phyloP scores from a whole-genome alignment of 179 eudicot genomes.

The Patellifolia procumbens region DNA sequence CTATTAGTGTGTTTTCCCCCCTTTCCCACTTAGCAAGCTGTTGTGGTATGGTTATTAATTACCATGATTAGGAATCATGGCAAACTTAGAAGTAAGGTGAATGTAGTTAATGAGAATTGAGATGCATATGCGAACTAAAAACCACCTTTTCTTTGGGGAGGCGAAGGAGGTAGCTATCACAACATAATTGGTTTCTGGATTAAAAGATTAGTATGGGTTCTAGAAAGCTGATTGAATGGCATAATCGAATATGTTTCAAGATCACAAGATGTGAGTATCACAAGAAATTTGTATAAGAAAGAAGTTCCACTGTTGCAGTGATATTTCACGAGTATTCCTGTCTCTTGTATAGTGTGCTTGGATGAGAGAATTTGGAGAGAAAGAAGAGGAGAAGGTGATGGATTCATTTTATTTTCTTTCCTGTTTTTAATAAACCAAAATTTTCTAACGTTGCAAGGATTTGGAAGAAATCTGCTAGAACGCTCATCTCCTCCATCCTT shows the following conservation, averaged over 20 bases:
- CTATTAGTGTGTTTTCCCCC: not conserved
- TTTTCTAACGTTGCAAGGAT: too few relatives aligned
- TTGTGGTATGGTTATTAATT: not conserved
- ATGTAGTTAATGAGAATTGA: not conserved
- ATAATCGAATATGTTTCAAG: not conserved
- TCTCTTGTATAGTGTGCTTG: too few relatives aligned
- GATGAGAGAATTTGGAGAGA: too few relatives aligned
- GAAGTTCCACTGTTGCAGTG: not conserved
- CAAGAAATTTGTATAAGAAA: not conserved
- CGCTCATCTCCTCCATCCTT: too few relatives aligned
- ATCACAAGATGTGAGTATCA: not conserved
- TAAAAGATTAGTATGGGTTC: not conserved
- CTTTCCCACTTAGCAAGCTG: not conserved
- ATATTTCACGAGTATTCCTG: not conserved
- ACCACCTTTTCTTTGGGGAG: not conserved
- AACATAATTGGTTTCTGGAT: not conserved
- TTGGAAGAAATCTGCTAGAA: too few relatives aligned
- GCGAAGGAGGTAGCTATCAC: not conserved
- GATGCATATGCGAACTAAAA: not conserved
- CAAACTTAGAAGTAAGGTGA: not conserved
- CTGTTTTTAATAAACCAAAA: too few relatives aligned
- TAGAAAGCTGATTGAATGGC: not conserved
- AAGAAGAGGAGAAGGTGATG: too few relatives aligned
- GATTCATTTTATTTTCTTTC: too few relatives aligned
- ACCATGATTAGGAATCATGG: not conserved